Percentiles rank a stretch among this genome's conserved stretches.
phyloP scores from a whole-genome alignment of 1,284 basidiomycete species.

The Lentinula novae-zelandiae region DNA sequence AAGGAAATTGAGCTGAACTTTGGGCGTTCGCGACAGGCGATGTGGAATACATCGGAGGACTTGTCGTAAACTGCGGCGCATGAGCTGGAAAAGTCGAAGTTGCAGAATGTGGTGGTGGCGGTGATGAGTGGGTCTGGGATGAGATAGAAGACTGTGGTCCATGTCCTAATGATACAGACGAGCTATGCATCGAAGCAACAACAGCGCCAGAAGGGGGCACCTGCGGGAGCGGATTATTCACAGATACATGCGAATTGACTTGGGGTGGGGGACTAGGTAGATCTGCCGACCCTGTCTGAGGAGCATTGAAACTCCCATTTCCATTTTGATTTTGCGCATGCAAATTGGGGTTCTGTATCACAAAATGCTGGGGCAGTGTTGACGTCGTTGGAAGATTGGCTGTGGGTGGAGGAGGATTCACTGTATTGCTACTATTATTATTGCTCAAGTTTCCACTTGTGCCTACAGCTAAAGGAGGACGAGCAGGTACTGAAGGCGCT shows the following conservation, averaged over 20 bases:
- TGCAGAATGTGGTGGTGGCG: neutral
- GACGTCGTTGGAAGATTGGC: too few relatives aligned
- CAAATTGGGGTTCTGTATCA: too few relatives aligned
- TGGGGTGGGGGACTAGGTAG: neutral
- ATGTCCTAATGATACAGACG: neutral
- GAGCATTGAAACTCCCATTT: neutral
- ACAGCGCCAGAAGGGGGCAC: neutral
- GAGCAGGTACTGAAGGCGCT: neutral
- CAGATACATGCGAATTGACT: neutral
- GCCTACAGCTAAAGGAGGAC: neutral
- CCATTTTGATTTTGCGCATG: too few relatives aligned
- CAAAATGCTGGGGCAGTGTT: too few relatives aligned
- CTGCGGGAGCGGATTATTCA: neutral
- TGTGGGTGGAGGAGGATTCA: too few relatives aligned
- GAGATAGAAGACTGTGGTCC: neutral
- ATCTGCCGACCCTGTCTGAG: neutral
- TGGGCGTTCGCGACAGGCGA: neutral
- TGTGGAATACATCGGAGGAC: neutral
- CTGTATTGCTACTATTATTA: too few relatives aligned
- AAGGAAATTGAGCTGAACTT: neutral
- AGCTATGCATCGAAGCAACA: neutral
- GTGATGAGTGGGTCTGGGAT: too few relatives aligned
- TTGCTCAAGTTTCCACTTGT: neutral
- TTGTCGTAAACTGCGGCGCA: neutral
- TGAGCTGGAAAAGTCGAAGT: neutral